A percentile compares a stretch with the other conserved stretches of the same genome.
These are phyloP conservation scores for Fonsecaea pedrosoi DNA, from an alignment of 2,329 filamentous ascomycete genomes.

Conservation along the genomic window DNA sequence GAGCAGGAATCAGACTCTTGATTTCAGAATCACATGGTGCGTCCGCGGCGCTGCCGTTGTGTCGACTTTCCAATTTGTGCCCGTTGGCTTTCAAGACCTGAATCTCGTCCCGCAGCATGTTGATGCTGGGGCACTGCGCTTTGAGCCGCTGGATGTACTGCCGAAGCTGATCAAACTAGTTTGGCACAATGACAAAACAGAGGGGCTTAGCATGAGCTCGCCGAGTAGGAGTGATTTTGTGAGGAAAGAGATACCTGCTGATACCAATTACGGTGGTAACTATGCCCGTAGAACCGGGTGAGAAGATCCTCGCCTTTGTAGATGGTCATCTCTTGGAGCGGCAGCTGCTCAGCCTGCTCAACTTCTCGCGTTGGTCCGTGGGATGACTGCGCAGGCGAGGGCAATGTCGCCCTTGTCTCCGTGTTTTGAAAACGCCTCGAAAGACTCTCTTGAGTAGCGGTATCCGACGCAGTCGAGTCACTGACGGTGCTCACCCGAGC, in stretches of 20 bases:
- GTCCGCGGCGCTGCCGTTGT: background rate
- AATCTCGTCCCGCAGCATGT: conserved; percentile 3
- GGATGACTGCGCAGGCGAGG: background rate
- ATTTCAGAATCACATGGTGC: background rate
- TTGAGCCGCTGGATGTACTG: background rate
- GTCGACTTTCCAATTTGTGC: conserved; percentile 3
- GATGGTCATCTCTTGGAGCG: background rate
- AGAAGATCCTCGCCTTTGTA: conserved; percentile 19
- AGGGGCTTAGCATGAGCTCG: background rate
- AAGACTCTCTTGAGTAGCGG: background rate
- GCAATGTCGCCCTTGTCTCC: background rate
- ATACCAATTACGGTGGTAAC: conserved; percentile 14
- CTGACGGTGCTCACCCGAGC: background rate
- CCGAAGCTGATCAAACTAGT: conserved; percentile 2
- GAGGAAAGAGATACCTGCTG: conserved; percentile 21
- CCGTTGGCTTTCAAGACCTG: conserved; percentile 4
- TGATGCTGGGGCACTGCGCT: conserved; percentile 4
- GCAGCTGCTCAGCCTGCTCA: background rate
- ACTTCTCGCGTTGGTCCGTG: background rate
- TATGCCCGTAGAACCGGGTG: conserved; percentile 19
- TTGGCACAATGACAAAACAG: background rate
- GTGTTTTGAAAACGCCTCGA: background rate
- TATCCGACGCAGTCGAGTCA: background rate
- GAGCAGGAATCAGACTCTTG: conserved; percentile 13
- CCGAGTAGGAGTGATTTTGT: background rate